These are phyloP conservation scores for Byssoonygena ceratinophila DNA, from an alignment of 2,329 filamentous ascomycete species.

Conservation along the genomic window DNA sequence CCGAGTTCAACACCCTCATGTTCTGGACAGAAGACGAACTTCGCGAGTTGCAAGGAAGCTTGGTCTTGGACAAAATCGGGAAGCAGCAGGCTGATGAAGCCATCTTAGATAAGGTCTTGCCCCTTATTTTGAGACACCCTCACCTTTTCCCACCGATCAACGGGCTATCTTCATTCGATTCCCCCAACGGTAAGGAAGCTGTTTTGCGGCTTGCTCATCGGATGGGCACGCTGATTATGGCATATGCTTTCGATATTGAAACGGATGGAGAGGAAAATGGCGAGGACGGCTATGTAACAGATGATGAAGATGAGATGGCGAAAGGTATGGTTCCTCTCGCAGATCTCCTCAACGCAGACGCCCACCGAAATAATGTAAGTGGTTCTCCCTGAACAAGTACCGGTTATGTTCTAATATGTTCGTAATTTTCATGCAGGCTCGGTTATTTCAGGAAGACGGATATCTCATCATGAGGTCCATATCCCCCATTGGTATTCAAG, in stretches of 20 bases:
- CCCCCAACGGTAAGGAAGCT: conserved; percentile 34
- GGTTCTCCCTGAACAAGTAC: not conserved
- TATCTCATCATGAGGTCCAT: conserved; percentile 61
- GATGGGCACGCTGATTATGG: conserved; percentile 85
- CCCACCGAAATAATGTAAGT: conserved; percentile 64
- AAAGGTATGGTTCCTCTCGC: conserved; percentile 89
- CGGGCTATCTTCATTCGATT: conserved; percentile 34
- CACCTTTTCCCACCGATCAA: conserved; percentile 33
- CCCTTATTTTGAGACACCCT: conserved; percentile 38
- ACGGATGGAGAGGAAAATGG: conserved; percentile 43
- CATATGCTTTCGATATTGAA: conserved; percentile 78
- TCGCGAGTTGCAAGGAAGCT: conserved; percentile 61
- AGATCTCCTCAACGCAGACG: conserved; percentile 81
- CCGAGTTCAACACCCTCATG: conserved; percentile 72
- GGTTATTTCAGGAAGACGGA: conserved; percentile 50
- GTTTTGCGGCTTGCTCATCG: conserved; percentile 55
- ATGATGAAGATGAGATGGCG: conserved; percentile 55
- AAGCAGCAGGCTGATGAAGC: conserved; percentile 58
- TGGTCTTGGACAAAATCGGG: conserved; percentile 66
- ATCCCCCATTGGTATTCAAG: conserved; percentile 55
- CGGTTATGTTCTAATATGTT: not conserved
- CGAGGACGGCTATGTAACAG: conserved; percentile 44
- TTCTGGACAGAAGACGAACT: conserved; percentile 71
- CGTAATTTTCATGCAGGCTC: too few relatives aligned
- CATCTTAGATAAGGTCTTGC: conserved; percentile 50